Base-by-base conservation (phyloP, 2,329 filamentous ascomycete species). In the Penicillium concentricum region DNA sequence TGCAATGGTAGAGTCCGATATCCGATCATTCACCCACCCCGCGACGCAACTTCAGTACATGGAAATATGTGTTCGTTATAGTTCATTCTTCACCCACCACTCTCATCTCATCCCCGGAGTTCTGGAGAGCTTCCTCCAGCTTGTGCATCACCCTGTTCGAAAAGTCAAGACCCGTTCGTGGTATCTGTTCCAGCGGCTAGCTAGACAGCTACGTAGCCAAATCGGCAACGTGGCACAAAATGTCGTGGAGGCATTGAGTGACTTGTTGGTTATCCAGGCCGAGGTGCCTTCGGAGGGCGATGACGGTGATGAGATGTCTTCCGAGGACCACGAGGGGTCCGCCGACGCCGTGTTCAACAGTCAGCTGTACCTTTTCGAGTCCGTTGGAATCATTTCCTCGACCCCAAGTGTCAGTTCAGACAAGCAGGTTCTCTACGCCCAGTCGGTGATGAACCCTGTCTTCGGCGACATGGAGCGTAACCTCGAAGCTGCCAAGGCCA, bases 1-100 rank as follows among this genome's bases (percentile, higher is more conserved):
- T 66, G 92, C 91, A 77, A 93, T 99, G 90, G 89, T 97, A 53
- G 88, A 94, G 72, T 96, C 91, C 63, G 91, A 90, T 64, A 89
- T 97, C 64, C 88, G 91, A 57, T 88, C 83, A 42, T 95, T 93
- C 74, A 86, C 88, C 16, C 94, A 97, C 71, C 93, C 94, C 1
- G 91, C 92, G 16, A 92, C 97, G 50, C 86, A 97, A 61, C 81
- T 99, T 22, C 92, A 97, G 76, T 99, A 96, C 71, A 97, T 99
- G 92, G 94, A 99, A 74, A 96, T 96, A 35, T 96, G 92, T 73
- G 92, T 96, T 54, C 88, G 94, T 49, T 99, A 99, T 76, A 90
- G 88, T 71, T 85, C 87, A 28, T 96, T 97, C 74, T 97, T 99
- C 71, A 92, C 97, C 70, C 86, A 86, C 54, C 90, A 96, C 69